Conservation (phyloP, 2,329 filamentous ascomycete genomes). For the Metarhizium rileyi region DNA sequence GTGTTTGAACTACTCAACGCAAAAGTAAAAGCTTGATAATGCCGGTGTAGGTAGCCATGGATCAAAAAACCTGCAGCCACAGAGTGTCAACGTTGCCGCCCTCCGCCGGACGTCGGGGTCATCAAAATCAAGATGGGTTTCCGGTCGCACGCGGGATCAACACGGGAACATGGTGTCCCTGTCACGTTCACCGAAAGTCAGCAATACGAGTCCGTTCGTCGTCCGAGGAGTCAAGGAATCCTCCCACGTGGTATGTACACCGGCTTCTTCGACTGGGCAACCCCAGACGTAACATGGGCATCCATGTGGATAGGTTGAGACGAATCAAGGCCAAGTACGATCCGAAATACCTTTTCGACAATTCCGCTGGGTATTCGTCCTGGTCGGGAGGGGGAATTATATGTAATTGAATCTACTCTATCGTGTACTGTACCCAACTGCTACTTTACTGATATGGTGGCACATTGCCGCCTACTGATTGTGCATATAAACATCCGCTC, state of each 20-base stretch:
- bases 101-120: neutral
- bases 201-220: no score
- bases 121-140: neutral
- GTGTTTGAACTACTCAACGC: no score
- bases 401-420: neutral
- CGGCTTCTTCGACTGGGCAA: conserved; percentile 9
- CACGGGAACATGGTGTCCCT: neutral
- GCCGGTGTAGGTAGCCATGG: no score
- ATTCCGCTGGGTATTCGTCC: conserved; percentile 5
- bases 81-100: neutral
- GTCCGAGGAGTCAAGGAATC: no score
- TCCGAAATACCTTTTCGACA: conserved; percentile 7
- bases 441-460: neutral
- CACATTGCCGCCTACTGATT: neutral
- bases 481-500: neutral
- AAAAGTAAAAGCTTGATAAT: no score
- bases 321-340: conserved; percentile 10
- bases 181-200: no score
- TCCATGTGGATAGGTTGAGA: conserved; percentile 5
- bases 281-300: conserved; percentile 9
- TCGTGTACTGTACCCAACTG: conserved; percentile 3
- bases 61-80: no score
- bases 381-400: no score
- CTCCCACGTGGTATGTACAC: conserved; percentile 4
- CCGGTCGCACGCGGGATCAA: neutral